Conservation (phyloP, 257 asterid genomes). For the Solanum lignicaule region DNA sequence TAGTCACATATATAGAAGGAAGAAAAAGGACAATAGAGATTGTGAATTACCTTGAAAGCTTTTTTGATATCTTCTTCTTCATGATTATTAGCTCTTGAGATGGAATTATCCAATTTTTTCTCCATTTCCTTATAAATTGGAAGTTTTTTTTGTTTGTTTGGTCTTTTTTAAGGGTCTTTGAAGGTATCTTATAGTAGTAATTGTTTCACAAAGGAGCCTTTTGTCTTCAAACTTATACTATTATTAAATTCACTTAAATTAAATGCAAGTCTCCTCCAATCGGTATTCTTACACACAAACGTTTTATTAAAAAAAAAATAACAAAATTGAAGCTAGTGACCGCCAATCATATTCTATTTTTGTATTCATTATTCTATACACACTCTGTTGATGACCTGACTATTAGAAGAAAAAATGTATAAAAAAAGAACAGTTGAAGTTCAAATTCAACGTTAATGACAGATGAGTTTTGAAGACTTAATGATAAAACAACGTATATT, state of each 20-base stretch:
- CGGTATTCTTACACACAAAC: not conserved
- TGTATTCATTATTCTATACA: not conserved
- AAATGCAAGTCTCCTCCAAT: constrained; percentile 2
- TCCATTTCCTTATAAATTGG: constrained; percentile 1
- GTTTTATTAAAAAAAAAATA: not conserved
- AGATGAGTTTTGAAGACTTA: constrained; percentile 12
- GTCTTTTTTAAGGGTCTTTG: not conserved
- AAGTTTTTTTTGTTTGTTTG: not conserved
- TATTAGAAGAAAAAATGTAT: not conserved
- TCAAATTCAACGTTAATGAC: constrained; percentile 27
- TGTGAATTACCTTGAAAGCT: constrained; percentile 10
- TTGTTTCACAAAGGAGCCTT: not conserved
- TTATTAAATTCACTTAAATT: not conserved
- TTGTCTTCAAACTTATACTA: not conserved
- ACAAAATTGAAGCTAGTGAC: not conserved
- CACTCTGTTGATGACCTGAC: not conserved
- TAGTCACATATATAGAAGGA: not conserved
- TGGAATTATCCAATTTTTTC: not conserved
- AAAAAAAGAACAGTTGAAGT: constrained; percentile 2
- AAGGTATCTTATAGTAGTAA: not conserved
- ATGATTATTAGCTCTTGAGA: not conserved
- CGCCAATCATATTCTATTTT: not conserved
- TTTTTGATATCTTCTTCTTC: not conserved
- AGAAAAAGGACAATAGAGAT: not conserved
- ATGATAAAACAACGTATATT: not conserved